These are phyloP conservation scores for Sisymbrium altissimum DNA, from an alignment of 345 rosid species.

Conservation along the genomic window DNA sequence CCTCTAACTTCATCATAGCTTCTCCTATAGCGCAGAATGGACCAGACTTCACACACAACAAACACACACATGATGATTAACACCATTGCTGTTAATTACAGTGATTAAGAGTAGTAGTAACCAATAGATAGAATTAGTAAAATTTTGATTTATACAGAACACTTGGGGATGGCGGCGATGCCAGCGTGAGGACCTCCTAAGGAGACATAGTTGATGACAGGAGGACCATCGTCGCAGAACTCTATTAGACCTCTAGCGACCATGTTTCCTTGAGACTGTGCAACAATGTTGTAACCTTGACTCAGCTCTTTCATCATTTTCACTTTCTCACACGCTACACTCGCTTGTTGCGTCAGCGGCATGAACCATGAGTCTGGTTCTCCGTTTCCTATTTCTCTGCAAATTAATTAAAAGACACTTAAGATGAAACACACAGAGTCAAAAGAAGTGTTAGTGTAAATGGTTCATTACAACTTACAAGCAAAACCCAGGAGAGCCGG, in stretches of 20 bases:
- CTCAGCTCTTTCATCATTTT: constrained; percentile 69
- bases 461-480: constrained; percentile 38
- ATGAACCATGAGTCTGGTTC: constrained; percentile 79
- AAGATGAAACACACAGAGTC: neutral
- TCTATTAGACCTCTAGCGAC: constrained; percentile 80
- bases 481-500: constrained; percentile 78
- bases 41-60: constrained; percentile 16
- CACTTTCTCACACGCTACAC: constrained; percentile 40
- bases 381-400: constrained; percentile 37
- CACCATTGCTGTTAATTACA: neutral
- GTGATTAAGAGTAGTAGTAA: neutral
- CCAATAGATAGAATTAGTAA: neutral
- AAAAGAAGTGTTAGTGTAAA: neutral
- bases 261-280: constrained; percentile 87
- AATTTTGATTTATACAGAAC: constrained; percentile 43
- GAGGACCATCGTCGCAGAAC: constrained; percentile 78
- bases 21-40: constrained; percentile 16
- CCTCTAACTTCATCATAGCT: constrained; percentile 15
- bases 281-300: constrained; percentile 77
- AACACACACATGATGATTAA: neutral
- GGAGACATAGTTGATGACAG: constrained; percentile 68
- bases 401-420: neutral
- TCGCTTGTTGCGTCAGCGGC: constrained; percentile 53
- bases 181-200: constrained; percentile 97
- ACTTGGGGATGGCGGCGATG: constrained; percentile 76